Conservation (phyloP, 176 grass and related monocot genomes). For the Bromus sterilis region DNA sequence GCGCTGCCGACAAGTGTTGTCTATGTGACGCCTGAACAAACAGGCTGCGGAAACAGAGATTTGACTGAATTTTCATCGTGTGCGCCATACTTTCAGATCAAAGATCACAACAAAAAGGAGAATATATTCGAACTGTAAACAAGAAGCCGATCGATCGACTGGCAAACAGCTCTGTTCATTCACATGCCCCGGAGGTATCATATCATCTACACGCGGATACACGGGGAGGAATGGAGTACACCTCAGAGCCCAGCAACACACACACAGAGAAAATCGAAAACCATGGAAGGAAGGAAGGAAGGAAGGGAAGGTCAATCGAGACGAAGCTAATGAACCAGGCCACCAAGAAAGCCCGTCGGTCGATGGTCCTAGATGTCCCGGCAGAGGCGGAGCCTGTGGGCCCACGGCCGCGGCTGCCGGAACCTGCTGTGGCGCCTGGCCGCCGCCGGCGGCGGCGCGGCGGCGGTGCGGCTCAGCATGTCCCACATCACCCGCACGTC, state of each 20-base stretch:
- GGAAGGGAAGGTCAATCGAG: background rate
- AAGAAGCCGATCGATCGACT: background rate
- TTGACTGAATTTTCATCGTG: background rate
- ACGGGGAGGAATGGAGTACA: slow-evolving; percentile 48
- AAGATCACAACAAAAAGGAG: background rate
- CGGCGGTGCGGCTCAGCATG: slow-evolving; percentile 64
- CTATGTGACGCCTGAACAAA: background rate
- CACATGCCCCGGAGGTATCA: slow-evolving; percentile 41
- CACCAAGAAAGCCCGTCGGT: background rate
- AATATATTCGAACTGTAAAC: background rate
- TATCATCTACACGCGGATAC: slow-evolving; percentile 17
- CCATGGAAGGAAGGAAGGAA: too few relatives aligned
- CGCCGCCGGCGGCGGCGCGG: slow-evolving; percentile 7
- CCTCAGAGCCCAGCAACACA: slow-evolving; percentile 18
- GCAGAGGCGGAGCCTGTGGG: slow-evolving; percentile 38
- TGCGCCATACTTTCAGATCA: background rate
- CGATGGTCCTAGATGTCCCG: background rate
- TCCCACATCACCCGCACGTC: slow-evolving; percentile 99
- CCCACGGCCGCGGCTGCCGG: slow-evolving; percentile 36
- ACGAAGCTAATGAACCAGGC: background rate
- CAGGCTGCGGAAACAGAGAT: background rate
- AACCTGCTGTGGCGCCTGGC: slow-evolving; percentile 18
- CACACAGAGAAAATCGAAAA: background rate
- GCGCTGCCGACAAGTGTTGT: too few relatives aligned
- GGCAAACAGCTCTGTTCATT: slow-evolving; percentile 43